These are phyloP conservation scores for Malus hybrid DNA, from an alignment of 331 rosid genomes.

Conservation along the genomic window DNA sequence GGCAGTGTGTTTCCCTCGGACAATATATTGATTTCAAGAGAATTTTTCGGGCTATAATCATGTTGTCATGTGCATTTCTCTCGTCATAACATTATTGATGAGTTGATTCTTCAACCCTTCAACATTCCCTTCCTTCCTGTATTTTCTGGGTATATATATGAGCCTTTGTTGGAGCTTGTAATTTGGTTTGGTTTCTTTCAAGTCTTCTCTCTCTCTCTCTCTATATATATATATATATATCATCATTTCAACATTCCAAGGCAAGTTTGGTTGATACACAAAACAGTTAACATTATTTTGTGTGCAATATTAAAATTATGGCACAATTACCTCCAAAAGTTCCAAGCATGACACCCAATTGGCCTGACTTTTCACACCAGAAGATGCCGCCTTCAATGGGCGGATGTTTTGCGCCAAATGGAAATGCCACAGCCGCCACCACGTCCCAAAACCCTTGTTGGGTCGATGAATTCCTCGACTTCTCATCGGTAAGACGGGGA, in stretches of 20 bases:
- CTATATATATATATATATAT: not conserved
- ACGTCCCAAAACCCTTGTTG: slow-evolving; percentile 53
- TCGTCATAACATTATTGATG: not conserved
- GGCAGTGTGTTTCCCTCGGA: too few relatives aligned
- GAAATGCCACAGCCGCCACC: not conserved
- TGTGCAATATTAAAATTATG: slow-evolving; percentile 24
- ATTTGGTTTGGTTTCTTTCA: not conserved
- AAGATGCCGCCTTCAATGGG: slow-evolving; percentile 39
- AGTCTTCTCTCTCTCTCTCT: not conserved
- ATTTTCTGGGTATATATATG: slow-evolving; percentile 16
- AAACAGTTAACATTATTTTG: too few relatives aligned
- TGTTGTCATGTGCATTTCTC: not conserved
- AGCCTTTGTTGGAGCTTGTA: slow-evolving; percentile 7
- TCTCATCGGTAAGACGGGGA: slow-evolving; percentile 68
- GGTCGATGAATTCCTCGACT: slow-evolving; percentile 93
- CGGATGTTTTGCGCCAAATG: slow-evolving; percentile 17
- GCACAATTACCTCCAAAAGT: slow-evolving; percentile 94
- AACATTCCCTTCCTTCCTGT: not conserved
- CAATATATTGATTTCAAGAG: too few relatives aligned
- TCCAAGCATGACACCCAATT: slow-evolving; percentile 59
- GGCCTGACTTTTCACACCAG: slow-evolving; percentile 57
- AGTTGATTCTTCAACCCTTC: not conserved
- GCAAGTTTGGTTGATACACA: not conserved
- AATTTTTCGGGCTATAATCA: not conserved
- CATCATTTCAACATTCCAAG: not conserved